These are phyloP conservation scores for Waitea zeae DNA, from an alignment of 1,284 basidiomycete genomes.

Conservation along the genomic window DNA sequence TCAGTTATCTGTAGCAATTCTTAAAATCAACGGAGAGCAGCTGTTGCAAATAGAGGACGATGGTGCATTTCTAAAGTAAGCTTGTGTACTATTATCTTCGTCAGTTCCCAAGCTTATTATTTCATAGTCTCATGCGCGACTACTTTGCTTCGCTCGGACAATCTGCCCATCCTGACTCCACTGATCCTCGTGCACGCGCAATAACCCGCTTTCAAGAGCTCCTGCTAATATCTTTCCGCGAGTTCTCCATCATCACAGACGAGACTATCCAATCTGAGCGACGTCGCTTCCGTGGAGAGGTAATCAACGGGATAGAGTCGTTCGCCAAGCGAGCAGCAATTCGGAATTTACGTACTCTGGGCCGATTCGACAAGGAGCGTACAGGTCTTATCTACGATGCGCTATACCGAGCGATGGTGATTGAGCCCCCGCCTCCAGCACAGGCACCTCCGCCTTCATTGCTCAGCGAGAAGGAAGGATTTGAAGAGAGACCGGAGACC, in stretches of 20 bases:
- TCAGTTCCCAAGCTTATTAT: neutral
- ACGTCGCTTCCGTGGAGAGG: slow-evolving; percentile 74
- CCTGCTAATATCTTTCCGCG: slow-evolving; percentile 88
- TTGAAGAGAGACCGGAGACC: slow-evolving; percentile 74
- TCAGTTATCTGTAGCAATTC: slow-evolving; percentile 51
- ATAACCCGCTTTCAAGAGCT: slow-evolving; percentile 98
- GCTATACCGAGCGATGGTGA: slow-evolving; percentile 73
- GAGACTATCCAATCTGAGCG: slow-evolving; percentile 88
- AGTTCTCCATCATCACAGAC: slow-evolving; percentile 94
- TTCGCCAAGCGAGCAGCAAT: slow-evolving; percentile 94
- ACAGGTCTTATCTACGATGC: slow-evolving; percentile 85
- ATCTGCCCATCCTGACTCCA: slow-evolving; percentile 83
- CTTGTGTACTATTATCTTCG: slow-evolving; percentile 3
- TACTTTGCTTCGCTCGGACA: slow-evolving; percentile 93
- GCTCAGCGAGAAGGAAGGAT: slow-evolving; percentile 33
- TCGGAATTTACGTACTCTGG: slow-evolving; percentile 73
- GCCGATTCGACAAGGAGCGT: slow-evolving; percentile 78
- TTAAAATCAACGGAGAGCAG: slow-evolving; percentile 96
- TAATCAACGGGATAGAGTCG: slow-evolving; percentile 86
- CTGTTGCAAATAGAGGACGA: slow-evolving; percentile 94
- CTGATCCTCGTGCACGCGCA: slow-evolving; percentile 80
- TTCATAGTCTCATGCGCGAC: slow-evolving; percentile 67
- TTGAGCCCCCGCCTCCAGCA: slow-evolving; percentile 45
- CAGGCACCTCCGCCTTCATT: slow-evolving; percentile 28
- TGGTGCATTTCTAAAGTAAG: slow-evolving; percentile 87